Percentiles rank a stretch among this genome's conserved stretches.
These are phyloP conservation scores for Halocafeteria seosinensis DNA, from an alignment of 108 stramenopile genomes.

Conservation along the genomic window DNA sequence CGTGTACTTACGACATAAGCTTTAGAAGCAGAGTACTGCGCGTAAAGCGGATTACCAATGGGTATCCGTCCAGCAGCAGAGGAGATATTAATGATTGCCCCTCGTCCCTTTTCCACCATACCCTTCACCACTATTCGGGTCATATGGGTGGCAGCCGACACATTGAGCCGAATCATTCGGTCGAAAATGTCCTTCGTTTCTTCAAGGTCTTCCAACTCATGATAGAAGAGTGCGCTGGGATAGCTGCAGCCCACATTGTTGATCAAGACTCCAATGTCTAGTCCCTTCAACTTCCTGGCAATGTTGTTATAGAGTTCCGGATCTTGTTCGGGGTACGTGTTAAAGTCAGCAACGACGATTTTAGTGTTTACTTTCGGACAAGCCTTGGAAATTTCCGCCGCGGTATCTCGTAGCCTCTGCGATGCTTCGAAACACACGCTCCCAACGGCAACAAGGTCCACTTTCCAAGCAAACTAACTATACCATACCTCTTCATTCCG, in stretches of 20 bases:
- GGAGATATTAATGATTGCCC: conserved; percentile 81
- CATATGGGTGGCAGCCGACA: conserved; percentile 83
- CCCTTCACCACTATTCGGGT: conserved; percentile 73
- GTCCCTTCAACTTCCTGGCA: background rate
- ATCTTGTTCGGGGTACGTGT: background rate
- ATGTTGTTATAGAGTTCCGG: background rate
- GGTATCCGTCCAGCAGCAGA: conserved; percentile 76
- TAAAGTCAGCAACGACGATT: background rate
- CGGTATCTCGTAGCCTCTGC: conserved; percentile 68
- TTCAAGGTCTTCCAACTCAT: conserved; percentile 65
- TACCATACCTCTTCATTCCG: conserved; percentile 36
- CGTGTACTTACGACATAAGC: conserved; percentile 73
- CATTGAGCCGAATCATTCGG: conserved; percentile 46
- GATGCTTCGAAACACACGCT: conserved; percentile 24
- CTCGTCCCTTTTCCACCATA: conserved; percentile 67
- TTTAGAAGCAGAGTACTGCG: conserved; percentile 86
- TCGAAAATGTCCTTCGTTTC: conserved; percentile 40
- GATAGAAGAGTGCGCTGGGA: conserved; percentile 79
- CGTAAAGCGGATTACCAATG: conserved; percentile 57
- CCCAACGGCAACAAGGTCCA: background rate
- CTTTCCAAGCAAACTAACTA: background rate
- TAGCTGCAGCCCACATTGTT: conserved; percentile 98
- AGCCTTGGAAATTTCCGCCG: conserved; percentile 53
- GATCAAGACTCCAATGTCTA: conserved; percentile 75
- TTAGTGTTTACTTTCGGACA: background rate